Percentiles rank a stretch among this genome's conserved stretches.
Evolutionary conservation across 352 stramenopile species (phyloP).

Genomic region (Phytophthora idaei): DNA sequence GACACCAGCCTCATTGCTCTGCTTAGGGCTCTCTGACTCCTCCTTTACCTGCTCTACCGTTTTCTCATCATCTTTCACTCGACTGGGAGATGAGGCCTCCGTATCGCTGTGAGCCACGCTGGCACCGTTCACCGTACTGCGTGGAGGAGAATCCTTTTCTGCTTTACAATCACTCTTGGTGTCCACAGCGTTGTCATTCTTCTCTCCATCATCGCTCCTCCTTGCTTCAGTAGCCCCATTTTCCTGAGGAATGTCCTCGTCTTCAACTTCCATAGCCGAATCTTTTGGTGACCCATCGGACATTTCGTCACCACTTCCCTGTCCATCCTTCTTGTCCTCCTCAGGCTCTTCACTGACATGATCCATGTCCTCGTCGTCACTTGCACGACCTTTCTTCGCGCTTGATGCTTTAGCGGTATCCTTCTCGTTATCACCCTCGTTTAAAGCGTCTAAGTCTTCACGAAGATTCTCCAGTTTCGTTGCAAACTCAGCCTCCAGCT

Average conservation of each 20-base stretch:
- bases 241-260: slow-evolving; percentile 21
- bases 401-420: slow-evolving; percentile 7
- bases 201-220: slow-evolving; percentile 10
- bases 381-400: slow-evolving; percentile 26
- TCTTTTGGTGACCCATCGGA: not conserved
- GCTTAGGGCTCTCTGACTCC: slow-evolving; percentile 4
- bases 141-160: slow-evolving; percentile 7
- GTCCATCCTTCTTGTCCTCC: not conserved
- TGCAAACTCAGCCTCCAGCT: slow-evolving; percentile 55
- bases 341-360: slow-evolving; percentile 6
- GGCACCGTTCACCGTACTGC: not conserved
- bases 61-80: slow-evolving; percentile 1
- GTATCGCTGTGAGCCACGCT: slow-evolving; percentile 4
- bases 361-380: slow-evolving; percentile 26
- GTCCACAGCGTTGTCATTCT: slow-evolving; percentile 3
- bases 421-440: slow-evolving; percentile 24
- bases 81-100: slow-evolving; percentile 14
- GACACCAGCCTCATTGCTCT: slow-evolving; percentile 14
- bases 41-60: slow-evolving; percentile 20
- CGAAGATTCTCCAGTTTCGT: slow-evolving; percentile 55
- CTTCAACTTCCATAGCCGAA: slow-evolving; percentile 23
- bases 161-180: slow-evolving; percentile 3
- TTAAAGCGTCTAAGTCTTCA: slow-evolving; percentile 47
- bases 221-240: slow-evolving; percentile 3
- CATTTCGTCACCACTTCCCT: slow-evolving; percentile 1